phyloP scores from a whole-genome alignment of 2,329 filamentous ascomycete species.

The Fusarium sp. region DNA sequence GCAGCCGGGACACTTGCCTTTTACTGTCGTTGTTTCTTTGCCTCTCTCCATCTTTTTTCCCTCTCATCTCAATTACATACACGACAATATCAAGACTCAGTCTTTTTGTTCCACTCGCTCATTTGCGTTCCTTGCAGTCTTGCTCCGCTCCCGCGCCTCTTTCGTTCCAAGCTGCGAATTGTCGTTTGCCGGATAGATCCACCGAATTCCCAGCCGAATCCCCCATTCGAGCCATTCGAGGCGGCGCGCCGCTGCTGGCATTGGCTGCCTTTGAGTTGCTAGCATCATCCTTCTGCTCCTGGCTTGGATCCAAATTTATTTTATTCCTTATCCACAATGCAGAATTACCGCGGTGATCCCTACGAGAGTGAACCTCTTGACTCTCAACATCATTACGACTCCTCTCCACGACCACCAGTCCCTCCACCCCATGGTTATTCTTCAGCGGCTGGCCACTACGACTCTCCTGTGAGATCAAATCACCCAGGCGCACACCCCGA shows the following conservation, averaged over 20 bases:
- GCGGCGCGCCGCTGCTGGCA: conserved; percentile 44
- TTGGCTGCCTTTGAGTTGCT: conserved; percentile 30
- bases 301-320: conserved; percentile 26
- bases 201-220: conserved; percentile 13
- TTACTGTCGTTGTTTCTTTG: conserved; percentile 11
- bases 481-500: conserved; percentile 46
- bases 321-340: conserved; percentile 47
- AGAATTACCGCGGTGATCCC: conserved; percentile 51
- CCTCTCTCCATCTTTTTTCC: conserved; percentile 28
- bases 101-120: conserved; percentile 34
- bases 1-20: background rate
- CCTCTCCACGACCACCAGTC: conserved; percentile 40
- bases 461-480: conserved; percentile 38
- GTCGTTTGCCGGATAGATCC: conserved; percentile 21
- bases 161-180: conserved; percentile 27
- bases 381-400: conserved; percentile 42
- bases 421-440: conserved; percentile 44
- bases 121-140: conserved; percentile 33
- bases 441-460: conserved; percentile 46
- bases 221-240: conserved; percentile 27
- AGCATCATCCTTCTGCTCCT: conserved; percentile 14
- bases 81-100: conserved; percentile 24
- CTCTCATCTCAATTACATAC: conserved; percentile 22
- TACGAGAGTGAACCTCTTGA: conserved; percentile 56
- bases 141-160: conserved; percentile 18